A percentile compares a stretch with the other conserved stretches of the same genome.
Evolutionary conservation across 1,139 yeast species (phyloP).

Genomic region (Debaryomyces nepalensis): DNA sequence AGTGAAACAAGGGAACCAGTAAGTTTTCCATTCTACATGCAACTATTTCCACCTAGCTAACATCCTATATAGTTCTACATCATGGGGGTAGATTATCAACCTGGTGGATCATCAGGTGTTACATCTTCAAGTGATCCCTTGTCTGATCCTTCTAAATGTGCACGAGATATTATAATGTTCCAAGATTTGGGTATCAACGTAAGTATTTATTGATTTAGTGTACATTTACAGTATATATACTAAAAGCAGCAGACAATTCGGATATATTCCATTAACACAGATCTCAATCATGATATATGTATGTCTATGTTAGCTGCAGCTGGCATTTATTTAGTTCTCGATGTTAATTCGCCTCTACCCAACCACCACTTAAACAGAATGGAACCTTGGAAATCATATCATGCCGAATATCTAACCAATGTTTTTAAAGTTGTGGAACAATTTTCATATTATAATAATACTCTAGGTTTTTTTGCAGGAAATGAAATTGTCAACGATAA

Average conservation of each 20-base stretch:
- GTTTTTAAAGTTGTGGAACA: slow-evolving; percentile 81
- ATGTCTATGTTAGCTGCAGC: slow-evolving; percentile 91
- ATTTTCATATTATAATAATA: slow-evolving; percentile 82
- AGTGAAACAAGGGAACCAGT: slow-evolving; percentile 77
- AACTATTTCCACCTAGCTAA: slow-evolving; percentile 14
- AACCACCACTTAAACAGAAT: slow-evolving; percentile 81
- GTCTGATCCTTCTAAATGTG: slow-evolving; percentile 69
- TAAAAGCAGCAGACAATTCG: slow-evolving; percentile 64
- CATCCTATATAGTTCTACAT: slow-evolving; percentile 48
- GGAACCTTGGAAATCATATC: slow-evolving; percentile 89
- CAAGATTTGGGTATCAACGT: slow-evolving; percentile 79
- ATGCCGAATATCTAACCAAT: slow-evolving; percentile 67
- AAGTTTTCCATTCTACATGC: slow-evolving; percentile 28
- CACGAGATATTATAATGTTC: slow-evolving; percentile 73
- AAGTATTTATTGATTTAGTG: slow-evolving; percentile 24
- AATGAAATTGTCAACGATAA: slow-evolving; percentile 88
- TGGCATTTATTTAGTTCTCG: slow-evolving; percentile 87
- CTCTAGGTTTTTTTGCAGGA: slow-evolving; percentile 93
- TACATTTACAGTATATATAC: slow-evolving; percentile 14
- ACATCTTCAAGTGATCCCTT: slow-evolving; percentile 65
- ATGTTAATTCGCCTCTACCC: slow-evolving; percentile 84
- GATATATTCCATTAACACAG: slow-evolving; percentile 84
- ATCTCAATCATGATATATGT: slow-evolving; percentile 83
- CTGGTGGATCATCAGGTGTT: slow-evolving; percentile 81
- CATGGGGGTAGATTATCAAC: slow-evolving; percentile 84